Conservation (phyloP, 345 rosid genomes). For the Euphorbia tirucalli region DNA sequence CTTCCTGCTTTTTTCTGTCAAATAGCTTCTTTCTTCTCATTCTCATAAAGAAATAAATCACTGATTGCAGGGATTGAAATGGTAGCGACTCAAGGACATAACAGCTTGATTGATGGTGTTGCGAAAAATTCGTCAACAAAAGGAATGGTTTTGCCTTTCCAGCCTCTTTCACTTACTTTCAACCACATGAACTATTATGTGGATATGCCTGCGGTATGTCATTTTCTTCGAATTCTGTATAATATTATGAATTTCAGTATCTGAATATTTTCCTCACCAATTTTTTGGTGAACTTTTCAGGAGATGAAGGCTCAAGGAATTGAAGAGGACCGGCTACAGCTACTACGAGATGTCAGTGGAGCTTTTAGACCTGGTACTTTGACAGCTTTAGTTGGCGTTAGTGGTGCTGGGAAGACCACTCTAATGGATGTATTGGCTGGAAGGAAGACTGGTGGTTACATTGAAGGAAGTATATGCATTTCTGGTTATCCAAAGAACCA, state of each 20-base stretch:
- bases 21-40: neutral
- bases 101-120: neutral
- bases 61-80: slow-evolving; percentile 31
- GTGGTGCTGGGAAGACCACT: slow-evolving; percentile 91
- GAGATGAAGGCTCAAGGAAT: too few species aligned
- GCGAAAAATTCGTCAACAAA: slow-evolving; percentile 22
- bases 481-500: slow-evolving; percentile 78
- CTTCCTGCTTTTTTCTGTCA: too few species aligned
- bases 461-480: slow-evolving; percentile 62
- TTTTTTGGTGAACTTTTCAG: neutral
- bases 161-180: slow-evolving; percentile 71
- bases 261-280: neutral
- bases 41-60: neutral
- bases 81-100: slow-evolving; percentile 16
- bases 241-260: neutral
- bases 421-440: too few species aligned
- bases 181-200: slow-evolving; percentile 63
- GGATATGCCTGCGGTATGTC: slow-evolving; percentile 74
- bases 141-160: slow-evolving; percentile 78
- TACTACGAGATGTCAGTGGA: too few species aligned
- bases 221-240: neutral
- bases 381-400: slow-evolving; percentile 78
- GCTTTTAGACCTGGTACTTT: slow-evolving; percentile 76
- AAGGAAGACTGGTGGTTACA: too few species aligned
- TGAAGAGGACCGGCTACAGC: too few species aligned